Evolutionary conservation across 495 filamentous ascomycete species (phyloP).

Genomic region (Penicillium flavigenum): DNA sequence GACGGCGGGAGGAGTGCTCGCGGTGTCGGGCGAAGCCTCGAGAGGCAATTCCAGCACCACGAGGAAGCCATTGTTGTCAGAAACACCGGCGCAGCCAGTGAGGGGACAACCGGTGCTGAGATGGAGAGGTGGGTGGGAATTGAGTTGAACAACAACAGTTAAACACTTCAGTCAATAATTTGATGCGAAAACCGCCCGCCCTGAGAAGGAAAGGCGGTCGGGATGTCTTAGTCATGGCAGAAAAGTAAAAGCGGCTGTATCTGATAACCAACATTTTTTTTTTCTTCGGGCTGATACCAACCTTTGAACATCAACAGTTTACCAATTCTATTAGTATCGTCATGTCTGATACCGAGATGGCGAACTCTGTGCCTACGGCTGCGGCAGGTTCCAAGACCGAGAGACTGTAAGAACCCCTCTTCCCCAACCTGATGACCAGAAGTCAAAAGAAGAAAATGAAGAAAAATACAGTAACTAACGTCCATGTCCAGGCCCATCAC

Average conservation of each 20-base stretch:
- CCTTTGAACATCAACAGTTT: slow-evolving; percentile 5
- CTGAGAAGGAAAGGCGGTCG: slow-evolving; percentile 27
- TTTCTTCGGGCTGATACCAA: slow-evolving; percentile 13
- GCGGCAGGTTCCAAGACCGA: slow-evolving; percentile 35
- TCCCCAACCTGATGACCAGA: not conserved
- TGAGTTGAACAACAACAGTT: slow-evolving; percentile 10
- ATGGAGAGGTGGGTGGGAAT: slow-evolving; percentile 27
- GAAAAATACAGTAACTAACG: slow-evolving; percentile 16
- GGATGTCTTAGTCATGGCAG: slow-evolving; percentile 31
- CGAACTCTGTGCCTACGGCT: slow-evolving; percentile 22
- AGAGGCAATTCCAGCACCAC: slow-evolving; percentile 67
- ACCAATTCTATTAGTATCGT: slow-evolving; percentile 6
- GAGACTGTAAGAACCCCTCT: slow-evolving; percentile 39
- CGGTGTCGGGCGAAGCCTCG: slow-evolving; percentile 50
- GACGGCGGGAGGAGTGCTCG: slow-evolving; percentile 38
- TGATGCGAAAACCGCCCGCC: slow-evolving; percentile 31
- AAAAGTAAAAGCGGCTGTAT: slow-evolving; percentile 25
- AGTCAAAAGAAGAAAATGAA: slow-evolving; percentile 1
- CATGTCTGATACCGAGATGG: slow-evolving; percentile 37
- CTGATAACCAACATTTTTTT: slow-evolving; percentile 35
- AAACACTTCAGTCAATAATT: slow-evolving; percentile 31
- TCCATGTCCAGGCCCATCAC: slow-evolving; percentile 50
- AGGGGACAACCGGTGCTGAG: slow-evolving; percentile 33
- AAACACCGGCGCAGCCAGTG: slow-evolving; percentile 41
- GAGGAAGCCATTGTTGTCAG: slow-evolving; percentile 60